Base-by-base conservation (phyloP, 163 green algal species). In the Chlorella variabilis region DNA sequence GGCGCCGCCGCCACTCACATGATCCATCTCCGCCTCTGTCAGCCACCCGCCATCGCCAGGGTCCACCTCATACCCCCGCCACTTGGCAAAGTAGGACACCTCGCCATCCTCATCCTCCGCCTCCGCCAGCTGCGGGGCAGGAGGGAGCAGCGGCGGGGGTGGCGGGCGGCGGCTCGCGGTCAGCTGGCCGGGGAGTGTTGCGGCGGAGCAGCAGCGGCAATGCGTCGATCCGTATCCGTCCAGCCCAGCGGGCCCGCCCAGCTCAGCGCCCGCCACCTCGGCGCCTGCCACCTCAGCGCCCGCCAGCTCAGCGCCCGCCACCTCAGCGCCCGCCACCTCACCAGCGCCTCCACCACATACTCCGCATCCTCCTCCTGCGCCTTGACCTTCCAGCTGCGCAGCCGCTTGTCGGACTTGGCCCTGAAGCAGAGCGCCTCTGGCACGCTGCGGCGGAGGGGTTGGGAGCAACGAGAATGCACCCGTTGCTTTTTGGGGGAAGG, bases 51-150 rank as follows among this genome's bases (percentile, higher is more conserved):
- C 67, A 0, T 36, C 25, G 1, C 25, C 49, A 1, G 68, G 51
- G 42, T 84, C 78, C 2, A 42, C 49, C 36, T 84, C 78, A 33
- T 58, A 84, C 3, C 67, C 71, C 13, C n/a, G 23, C 34, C 45
- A 84, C 71, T 84, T 84, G 23, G 79, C 58, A 3, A 84, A 65
- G 71, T 73, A 84, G 2, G 45, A 45, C 21, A 33, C 1, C 31
- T 79, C 23, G 0, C 75, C 75, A 25, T 73, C 29, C 29, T 63
- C 41, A 15, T 56, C 73, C 59, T 73, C 41, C 4, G 42, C 36
- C 59, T 81, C 75, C 7, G 75, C 75, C 58, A 81, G 29, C 75
- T 81, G 75, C 38, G 20, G 2, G 23, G 39, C 21, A 39, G 27
- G 25, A 39, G 67, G 13, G 25, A 36, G 67, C 2, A 2, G n/a